A percentile compares a stretch with the other conserved stretches of the same genome.
These are phyloP conservation scores for Cutaneotrichosporon dermatis DNA, from an alignment of 1,284 basidiomycete genomes.

Conservation along the genomic window DNA sequence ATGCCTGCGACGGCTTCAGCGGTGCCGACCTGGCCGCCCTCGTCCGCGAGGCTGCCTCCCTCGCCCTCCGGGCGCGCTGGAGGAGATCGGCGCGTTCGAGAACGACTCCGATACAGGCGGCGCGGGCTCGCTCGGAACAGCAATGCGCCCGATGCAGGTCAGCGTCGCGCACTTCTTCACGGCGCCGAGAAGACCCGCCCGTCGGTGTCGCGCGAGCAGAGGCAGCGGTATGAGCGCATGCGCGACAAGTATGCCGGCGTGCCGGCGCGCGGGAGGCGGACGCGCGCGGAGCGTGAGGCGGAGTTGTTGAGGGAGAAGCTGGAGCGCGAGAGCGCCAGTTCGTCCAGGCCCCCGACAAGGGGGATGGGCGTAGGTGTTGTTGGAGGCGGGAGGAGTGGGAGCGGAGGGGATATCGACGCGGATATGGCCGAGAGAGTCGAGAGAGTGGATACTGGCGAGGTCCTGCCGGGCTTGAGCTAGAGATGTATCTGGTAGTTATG, in stretches of 20 bases:
- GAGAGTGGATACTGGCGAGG: no score
- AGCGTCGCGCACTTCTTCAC: constrained; percentile 62
- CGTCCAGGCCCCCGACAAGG: no score
- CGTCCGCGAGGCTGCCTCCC: constrained; percentile 83
- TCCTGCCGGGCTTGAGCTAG: no score
- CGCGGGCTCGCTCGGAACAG: constrained; percentile 12
- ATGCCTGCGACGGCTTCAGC: constrained; percentile 74
- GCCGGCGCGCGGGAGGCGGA: constrained; percentile 45
- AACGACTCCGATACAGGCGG: constrained; percentile 49
- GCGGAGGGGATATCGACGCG: no score
- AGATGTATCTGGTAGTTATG: no score
- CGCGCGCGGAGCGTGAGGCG: constrained; percentile 30
- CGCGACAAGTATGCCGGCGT: constrained; percentile 73
- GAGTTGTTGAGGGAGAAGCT: constrained; percentile 8
- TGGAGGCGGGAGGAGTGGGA: no score
- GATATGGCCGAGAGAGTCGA: no score
- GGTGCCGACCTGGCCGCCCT: constrained; percentile 84
- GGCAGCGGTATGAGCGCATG: constrained; percentile 73
- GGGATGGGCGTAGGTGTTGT: no score
- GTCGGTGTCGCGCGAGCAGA: constrained; percentile 75
- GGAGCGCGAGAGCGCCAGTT: not conserved
- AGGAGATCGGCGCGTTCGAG: constrained; percentile 57
- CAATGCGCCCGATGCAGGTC: constrained; percentile 45
- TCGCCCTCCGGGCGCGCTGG: constrained; percentile 70
- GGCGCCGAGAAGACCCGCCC: constrained; percentile 82